Evolutionary conservation across 371 early-diverging fungal species (phyloP).

Genomic region (Mucor velutinosus): DNA sequence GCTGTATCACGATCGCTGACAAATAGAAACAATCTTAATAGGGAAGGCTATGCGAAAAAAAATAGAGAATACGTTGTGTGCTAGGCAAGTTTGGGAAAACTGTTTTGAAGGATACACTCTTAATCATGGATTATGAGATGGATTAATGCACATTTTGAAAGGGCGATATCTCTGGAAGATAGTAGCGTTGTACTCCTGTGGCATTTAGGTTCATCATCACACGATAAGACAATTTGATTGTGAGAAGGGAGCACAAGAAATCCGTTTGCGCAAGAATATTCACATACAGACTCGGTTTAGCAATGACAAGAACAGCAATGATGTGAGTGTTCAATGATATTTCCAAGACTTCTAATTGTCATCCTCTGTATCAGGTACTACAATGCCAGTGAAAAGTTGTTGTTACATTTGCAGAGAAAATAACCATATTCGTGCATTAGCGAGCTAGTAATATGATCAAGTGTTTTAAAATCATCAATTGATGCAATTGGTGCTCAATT

Average conservation of each 20-base stretch:
- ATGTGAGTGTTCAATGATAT: not conserved
- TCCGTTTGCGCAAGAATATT: not conserved
- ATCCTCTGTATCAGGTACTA: no score
- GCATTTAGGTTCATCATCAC: not conserved
- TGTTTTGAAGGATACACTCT: not conserved
- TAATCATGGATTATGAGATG: not conserved
- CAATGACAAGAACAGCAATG: not conserved
- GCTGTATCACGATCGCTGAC: conserved; percentile 1
- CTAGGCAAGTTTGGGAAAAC: not conserved
- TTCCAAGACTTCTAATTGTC: not conserved
- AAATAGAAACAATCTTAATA: not conserved
- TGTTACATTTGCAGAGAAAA: no score
- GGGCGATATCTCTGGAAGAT: not conserved
- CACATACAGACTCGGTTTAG: not conserved
- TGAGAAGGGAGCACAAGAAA: not conserved
- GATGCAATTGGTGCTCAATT: no score
- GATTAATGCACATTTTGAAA: not conserved
- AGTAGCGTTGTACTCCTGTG: not conserved
- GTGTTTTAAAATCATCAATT: no score
- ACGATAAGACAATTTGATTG: not conserved
- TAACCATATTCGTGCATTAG: no score
- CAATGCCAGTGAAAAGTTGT: no score
- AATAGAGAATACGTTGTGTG: not conserved
- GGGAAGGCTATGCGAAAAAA: not conserved
- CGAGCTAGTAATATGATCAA: no score